Evolutionary conservation across 495 filamentous ascomycete species (phyloP).

Genomic region (Xylaria acuta): DNA sequence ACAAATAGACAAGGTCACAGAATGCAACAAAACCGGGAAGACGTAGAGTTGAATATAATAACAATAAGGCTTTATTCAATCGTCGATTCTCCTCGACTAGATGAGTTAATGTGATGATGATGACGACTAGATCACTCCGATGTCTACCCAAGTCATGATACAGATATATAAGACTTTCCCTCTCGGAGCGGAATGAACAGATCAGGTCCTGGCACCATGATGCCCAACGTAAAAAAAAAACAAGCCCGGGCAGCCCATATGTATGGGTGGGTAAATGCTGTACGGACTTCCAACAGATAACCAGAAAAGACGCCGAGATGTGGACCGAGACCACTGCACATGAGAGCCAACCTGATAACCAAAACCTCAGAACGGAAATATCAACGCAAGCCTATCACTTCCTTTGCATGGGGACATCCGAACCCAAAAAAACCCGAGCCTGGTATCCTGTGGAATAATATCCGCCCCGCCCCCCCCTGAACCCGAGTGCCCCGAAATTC

Average conservation of each 20-base stretch:
- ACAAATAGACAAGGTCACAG: not conserved
- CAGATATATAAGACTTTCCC: slow-evolving; percentile 23
- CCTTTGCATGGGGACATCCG: slow-evolving; percentile 17
- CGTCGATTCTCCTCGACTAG: slow-evolving; percentile 1
- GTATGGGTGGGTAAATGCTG: not conserved
- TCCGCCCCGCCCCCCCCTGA: slow-evolving; percentile 23
- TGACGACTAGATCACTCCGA: slow-evolving; percentile 23
- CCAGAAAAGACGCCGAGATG: slow-evolving; percentile 1
- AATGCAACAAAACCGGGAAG: not conserved
- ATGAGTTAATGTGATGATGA: slow-evolving; percentile 7
- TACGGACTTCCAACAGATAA: not conserved
- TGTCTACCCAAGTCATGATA: slow-evolving; percentile 34
- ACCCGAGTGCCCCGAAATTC: slow-evolving; percentile 26
- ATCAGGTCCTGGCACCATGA: not conserved
- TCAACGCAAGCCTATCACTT: slow-evolving; percentile 13
- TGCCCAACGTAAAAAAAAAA: not conserved
- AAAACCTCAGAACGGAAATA: slow-evolving; percentile 8
- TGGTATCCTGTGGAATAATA: slow-evolving; percentile 24
- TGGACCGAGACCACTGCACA: not conserved
- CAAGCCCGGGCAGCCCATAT: slow-evolving; percentile 4
- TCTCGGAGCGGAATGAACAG: not conserved
- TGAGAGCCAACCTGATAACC: slow-evolving; percentile 1
- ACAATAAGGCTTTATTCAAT: slow-evolving; percentile 5
- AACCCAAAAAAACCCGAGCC: slow-evolving; percentile 21
- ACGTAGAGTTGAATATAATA: not conserved